Evolutionary conservation across 139 green algal genomes (phyloP).

Genomic region (Edaphochlamys debaryana): DNA sequence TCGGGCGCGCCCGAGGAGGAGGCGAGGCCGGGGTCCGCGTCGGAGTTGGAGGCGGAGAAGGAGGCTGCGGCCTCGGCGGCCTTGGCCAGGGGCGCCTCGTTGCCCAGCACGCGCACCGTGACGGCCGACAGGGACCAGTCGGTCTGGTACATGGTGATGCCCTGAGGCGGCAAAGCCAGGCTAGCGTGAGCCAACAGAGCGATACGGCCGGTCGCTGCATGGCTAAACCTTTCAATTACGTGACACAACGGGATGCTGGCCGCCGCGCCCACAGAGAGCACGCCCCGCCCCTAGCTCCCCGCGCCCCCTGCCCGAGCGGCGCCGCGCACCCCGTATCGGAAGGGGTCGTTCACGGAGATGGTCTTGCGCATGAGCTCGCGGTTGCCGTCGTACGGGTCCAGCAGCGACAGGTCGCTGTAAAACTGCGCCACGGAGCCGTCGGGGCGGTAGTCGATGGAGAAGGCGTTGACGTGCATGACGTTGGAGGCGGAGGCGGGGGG

Average conservation of each 20-base stretch:
- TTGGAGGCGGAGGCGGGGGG: slow-evolving; percentile 52
- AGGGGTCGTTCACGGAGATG: slow-evolving; percentile 95
- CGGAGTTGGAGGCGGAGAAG: background rate
- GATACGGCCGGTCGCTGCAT: too few species aligned
- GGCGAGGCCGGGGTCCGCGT: background rate
- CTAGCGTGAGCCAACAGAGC: too few species aligned
- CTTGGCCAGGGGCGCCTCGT: slow-evolving; percentile 19
- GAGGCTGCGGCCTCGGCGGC: background rate
- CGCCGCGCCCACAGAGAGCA: too few species aligned
- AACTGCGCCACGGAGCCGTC: slow-evolving; percentile 90
- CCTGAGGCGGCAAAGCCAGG: slow-evolving; percentile 27
- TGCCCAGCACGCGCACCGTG: slow-evolving; percentile 64
- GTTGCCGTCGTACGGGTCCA: slow-evolving; percentile 44
- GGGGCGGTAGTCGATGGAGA: slow-evolving; percentile 92
- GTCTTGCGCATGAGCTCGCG: slow-evolving; percentile 74
- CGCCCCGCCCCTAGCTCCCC: too few species aligned
- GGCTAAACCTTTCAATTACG: too few species aligned
- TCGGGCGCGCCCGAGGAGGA: background rate
- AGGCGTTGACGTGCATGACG: slow-evolving; percentile 88
- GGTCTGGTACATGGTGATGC: slow-evolving; percentile 94
- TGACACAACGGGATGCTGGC: too few species aligned
- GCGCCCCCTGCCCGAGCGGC: too few species aligned
- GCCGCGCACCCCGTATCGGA: slow-evolving; percentile 69
- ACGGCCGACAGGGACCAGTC: slow-evolving; percentile 93
- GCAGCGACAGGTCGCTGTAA: slow-evolving; percentile 83